phyloP scores from a whole-genome alignment of 129 eudicot species.

The Helichrysum umbraculigerum region DNA sequence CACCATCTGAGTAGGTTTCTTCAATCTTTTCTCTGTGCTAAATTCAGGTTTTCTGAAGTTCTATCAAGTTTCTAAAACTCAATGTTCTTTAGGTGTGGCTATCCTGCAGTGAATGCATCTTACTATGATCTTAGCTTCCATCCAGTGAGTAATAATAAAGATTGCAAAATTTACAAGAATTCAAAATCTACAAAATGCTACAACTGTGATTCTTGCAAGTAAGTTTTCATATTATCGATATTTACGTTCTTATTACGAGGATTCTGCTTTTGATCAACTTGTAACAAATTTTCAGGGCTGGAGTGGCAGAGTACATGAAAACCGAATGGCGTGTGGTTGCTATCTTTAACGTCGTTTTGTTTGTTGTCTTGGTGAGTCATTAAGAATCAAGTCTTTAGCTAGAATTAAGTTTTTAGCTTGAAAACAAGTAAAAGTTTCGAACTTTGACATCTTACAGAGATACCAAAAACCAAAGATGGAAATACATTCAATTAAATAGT shows the following conservation, averaged over 20 bases:
- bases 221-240: conserved; percentile 21
- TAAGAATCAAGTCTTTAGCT: background rate
- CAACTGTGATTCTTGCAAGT: conserved; percentile 97
- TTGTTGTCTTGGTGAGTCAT: conserved; percentile 74
- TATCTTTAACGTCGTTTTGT: conserved; percentile 73
- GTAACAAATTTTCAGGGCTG: conserved; percentile 55
- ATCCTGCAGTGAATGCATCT: conserved; percentile 86
- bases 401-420: background rate
- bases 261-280: background rate
- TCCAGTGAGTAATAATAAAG: conserved; percentile 70
- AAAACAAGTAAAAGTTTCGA: background rate
- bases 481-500: background rate
- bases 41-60: background rate
- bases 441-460: background rate
- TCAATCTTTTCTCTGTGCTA: background rate
- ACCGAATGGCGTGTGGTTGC: conserved; percentile 95
- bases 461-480: background rate
- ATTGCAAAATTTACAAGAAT: conserved; percentile 82
- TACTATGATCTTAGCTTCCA: conserved; percentile 84
- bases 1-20: conserved; percentile 81
- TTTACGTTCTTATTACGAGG: conserved; percentile 1
- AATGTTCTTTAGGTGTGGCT: conserved; percentile 71
- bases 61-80: background rate
- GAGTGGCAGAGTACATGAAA: conserved; percentile 97
- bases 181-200: conserved; percentile 68